Conservation (phyloP, 2,329 filamentous ascomycete genomes). For the Aaosphaeria pasadenensis region DNA sequence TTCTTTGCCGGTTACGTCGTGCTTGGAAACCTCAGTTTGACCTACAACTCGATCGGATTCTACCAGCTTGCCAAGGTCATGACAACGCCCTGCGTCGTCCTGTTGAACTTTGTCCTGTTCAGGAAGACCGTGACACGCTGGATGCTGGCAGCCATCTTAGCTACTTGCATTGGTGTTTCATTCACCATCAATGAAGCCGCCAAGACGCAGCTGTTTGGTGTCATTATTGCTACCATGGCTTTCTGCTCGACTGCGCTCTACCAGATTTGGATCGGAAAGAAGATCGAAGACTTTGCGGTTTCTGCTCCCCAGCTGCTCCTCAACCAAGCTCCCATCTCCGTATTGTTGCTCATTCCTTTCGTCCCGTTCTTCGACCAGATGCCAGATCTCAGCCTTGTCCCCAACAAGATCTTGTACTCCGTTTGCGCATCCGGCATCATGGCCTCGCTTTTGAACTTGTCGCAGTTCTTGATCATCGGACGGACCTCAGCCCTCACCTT, state of each 20-base stretch:
- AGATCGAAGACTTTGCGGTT: constrained; percentile 46
- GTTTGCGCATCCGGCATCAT: constrained; percentile 43
- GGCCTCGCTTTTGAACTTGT: constrained; percentile 41
- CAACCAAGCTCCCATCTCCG: constrained; percentile 47
- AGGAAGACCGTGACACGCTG: constrained; percentile 40
- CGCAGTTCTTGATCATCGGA: constrained; percentile 43
- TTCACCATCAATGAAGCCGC: constrained; percentile 43
- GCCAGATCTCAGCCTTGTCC: constrained; percentile 35
- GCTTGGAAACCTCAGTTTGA: constrained; percentile 45
- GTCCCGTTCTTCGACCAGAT: constrained; percentile 45
- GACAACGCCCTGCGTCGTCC: constrained; percentile 46
- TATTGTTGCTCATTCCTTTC: constrained; percentile 42
- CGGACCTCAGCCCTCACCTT: constrained; percentile 39
- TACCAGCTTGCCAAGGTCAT: constrained; percentile 50
- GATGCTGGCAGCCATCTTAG: constrained; percentile 41
- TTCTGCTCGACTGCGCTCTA: constrained; percentile 47
- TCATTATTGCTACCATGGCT: constrained; percentile 42
- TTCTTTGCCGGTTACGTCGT: constrained; percentile 49
- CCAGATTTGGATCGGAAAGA: constrained; percentile 50
- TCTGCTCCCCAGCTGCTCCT: constrained; percentile 44
- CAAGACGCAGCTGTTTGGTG: constrained; percentile 40
- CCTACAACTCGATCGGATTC: constrained; percentile 47
- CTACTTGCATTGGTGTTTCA: constrained; percentile 43
- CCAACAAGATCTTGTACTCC: constrained; percentile 39
- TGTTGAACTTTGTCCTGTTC: constrained; percentile 46